Evolutionary conservation across 2,329 filamentous ascomycete species (phyloP), one percentile per base, ranked within the genome.

Genomic region (Neopestalotiopsis sp.): DNA sequence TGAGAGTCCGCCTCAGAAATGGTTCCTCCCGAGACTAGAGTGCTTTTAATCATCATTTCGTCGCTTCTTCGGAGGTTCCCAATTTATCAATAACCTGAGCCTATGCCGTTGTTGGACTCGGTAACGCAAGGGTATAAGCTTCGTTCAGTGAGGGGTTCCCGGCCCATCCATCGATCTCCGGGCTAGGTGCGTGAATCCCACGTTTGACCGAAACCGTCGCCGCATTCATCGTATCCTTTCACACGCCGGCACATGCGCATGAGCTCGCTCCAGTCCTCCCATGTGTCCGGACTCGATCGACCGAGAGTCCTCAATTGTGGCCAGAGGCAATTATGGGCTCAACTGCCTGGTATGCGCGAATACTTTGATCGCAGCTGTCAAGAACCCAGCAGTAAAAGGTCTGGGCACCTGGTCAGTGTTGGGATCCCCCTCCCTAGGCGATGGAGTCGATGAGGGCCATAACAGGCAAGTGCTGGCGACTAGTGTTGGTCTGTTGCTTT

Each of bases 391-490:
- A 49, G 42, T 28, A 6, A 49, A 14, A n/a, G 42, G 13, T 49
- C 4, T n/a, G 9, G 45, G 45, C 14, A n/a, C 45, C 45, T 52
- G 45, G 45, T 52, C 45, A 52, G 20, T 52, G 45, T 52, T 52
- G 45, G 45, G 45, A 52, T 52, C n/a, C 45, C 45, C 30, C 32
- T 28, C 40, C 42, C 13, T 40, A 45, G 28, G 17, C 24, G 14
- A 34, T 24, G 20, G 14, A 28, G 13, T 10, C 38, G 40, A 28
- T 49, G 62, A 30, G 24, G 56, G 52, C 63, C 49, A 38, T 42
- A 57, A 57, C 20, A 66, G 63, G 63, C 28, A 66, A 66, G 63
- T 66, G 45, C 45, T 66, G 42, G 63, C 63, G 63, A 66, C 63
- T 66, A 66, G 63, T 58, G 63, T 32, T 28, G 14, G 62, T 38